Conservation (phyloP, 2,329 filamentous ascomycete genomes). For the Fusarium sororula region DNA sequence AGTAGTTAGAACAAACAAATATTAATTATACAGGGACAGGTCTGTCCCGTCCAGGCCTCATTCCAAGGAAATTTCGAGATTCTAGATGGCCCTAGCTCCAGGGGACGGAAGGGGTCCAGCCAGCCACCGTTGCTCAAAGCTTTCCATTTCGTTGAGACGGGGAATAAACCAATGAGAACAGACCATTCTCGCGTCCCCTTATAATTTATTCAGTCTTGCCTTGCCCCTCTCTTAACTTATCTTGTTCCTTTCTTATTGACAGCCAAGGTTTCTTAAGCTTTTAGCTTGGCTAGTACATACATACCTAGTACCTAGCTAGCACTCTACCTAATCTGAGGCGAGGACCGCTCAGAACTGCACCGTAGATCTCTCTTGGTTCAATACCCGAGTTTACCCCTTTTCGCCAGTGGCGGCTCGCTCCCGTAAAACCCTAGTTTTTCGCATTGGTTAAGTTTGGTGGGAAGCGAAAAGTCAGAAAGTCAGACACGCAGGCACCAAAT, state of each 20-base stretch:
- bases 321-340: slow-evolving; percentile 27
- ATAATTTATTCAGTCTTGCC: not conserved
- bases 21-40: not conserved
- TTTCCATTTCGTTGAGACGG: slow-evolving; percentile 31
- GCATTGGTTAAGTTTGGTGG: not conserved
- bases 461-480: not conserved
- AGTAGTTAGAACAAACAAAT: not conserved
- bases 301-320: not conserved
- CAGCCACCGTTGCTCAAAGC: slow-evolving; percentile 31
- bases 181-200: slow-evolving; percentile 5
- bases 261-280: slow-evolving; percentile 25
- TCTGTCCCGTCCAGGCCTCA: not conserved
- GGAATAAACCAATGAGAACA: not conserved
- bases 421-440: slow-evolving; percentile 30
- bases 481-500: not conserved
- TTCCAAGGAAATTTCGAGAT: slow-evolving; percentile 25
- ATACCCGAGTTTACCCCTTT: slow-evolving; percentile 20
- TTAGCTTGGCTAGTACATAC: slow-evolving; percentile 14
- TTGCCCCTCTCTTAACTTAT: slow-evolving; percentile 23
- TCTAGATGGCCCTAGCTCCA: slow-evolving; percentile 29
- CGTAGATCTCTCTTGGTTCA: slow-evolving; percentile 26
- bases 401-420: slow-evolving; percentile 29
- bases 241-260: slow-evolving; percentile 15
- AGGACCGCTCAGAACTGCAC: slow-evolving; percentile 11
- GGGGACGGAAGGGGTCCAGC: slow-evolving; percentile 19